Conservation (phyloP, 73 alveolate species). For the Symbiodinium natans region DNA sequence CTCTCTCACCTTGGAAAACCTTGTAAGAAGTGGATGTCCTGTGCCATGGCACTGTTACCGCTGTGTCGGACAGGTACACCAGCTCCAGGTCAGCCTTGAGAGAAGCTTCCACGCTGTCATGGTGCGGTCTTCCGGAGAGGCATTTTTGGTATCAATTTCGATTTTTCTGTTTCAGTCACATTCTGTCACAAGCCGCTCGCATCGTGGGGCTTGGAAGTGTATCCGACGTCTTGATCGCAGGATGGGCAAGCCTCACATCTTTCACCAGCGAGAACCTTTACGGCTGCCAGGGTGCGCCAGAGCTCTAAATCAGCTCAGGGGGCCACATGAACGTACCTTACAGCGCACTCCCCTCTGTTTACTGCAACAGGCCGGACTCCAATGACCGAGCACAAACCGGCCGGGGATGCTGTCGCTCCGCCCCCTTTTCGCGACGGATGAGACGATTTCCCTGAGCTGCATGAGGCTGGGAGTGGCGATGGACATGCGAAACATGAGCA, state of each 20-base stretch:
- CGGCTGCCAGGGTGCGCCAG: not conserved
- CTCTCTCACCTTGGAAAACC: too few relatives aligned
- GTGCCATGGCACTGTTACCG: conserved; percentile 90
- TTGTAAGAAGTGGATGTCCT: not conserved
- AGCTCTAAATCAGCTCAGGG: not conserved
- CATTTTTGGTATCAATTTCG: not conserved
- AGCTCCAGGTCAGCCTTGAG: conserved; percentile 63
- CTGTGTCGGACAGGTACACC: conserved; percentile 56
- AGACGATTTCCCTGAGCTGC: conserved; percentile 40
- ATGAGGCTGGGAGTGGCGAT: too few relatives aligned
- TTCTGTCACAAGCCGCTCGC: not conserved
- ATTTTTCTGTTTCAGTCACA: too few relatives aligned
- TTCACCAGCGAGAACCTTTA: not conserved
- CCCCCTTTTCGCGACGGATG: conserved; percentile 88
- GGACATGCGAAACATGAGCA: not conserved
- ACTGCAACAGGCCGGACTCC: not conserved
- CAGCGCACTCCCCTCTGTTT: too few relatives aligned
- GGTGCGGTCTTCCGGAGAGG: not conserved
- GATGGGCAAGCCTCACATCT: conserved; percentile 29
- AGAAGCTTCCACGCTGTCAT: not conserved
- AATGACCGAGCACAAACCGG: not conserved
- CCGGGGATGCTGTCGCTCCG: conserved; percentile 76
- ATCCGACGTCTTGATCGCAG: conserved; percentile 82
- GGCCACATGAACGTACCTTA: conserved; percentile 41
- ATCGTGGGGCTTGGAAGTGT: conserved; percentile 84